phyloP scores from a whole-genome alignment of 208 protist species.

The Crithidia expoeki region DNA sequence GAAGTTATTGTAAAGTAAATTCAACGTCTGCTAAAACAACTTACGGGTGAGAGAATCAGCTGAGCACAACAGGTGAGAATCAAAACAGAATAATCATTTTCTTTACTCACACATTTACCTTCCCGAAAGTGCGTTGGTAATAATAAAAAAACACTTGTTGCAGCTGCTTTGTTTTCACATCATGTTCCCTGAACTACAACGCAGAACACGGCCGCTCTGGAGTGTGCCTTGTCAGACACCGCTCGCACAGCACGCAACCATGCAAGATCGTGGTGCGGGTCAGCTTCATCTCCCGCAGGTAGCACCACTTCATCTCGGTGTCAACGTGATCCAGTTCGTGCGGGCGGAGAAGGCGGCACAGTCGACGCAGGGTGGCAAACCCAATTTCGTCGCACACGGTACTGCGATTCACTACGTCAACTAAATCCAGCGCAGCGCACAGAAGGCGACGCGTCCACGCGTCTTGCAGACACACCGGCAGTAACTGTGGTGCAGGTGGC shows the following conservation, averaged over 20 bases:
- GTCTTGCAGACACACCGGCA: slow-evolving; percentile 25
- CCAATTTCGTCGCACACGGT: slow-evolving; percentile 80
- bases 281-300: slow-evolving; percentile 76
- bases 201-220: slow-evolving; percentile 15
- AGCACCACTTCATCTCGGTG: slow-evolving; percentile 67
- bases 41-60: too few species aligned
- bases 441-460: slow-evolving; percentile 50
- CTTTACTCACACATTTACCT: too few species aligned
- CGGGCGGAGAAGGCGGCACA: slow-evolving; percentile 63
- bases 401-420: slow-evolving; percentile 70
- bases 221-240: slow-evolving; percentile 29
- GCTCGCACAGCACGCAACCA: slow-evolving; percentile 45
- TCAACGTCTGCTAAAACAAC: too few species aligned
- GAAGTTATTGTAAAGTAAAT: not conserved
- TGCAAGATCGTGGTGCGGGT: slow-evolving; percentile 53
- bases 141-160: too few species aligned
- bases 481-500: not conserved
- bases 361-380: slow-evolving; percentile 51
- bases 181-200: slow-evolving; percentile 21
- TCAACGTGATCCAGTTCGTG: slow-evolving; percentile 53
- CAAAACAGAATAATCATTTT: too few species aligned
- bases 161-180: not conserved
- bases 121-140: too few species aligned
- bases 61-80: too few species aligned
- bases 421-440: slow-evolving; percentile 50